A percentile compares a stretch with the other conserved stretches of the same genome.
Evolutionary conservation across 805 yeast genomes (phyloP).

Genomic region (Gaillardinia entomophila): DNA sequence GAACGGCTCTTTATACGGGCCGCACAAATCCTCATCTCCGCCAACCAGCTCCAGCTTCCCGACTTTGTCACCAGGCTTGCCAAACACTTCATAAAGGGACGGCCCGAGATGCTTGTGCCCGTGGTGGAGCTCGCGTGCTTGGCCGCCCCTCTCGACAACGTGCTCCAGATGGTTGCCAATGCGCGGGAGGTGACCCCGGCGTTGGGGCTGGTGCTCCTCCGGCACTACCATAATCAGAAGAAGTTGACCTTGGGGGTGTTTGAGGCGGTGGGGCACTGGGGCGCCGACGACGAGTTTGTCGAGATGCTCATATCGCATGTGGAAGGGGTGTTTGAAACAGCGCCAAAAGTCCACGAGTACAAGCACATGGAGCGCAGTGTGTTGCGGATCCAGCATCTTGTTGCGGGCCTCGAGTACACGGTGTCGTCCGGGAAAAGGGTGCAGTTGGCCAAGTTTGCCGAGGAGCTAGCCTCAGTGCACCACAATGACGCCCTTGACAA

Average conservation of each 20-base stretch:
- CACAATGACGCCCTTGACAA: background rate
- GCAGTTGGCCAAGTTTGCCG: constrained; percentile 14
- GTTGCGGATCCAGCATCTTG: constrained; percentile 5
- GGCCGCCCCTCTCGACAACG: constrained; percentile 6
- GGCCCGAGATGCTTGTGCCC: constrained; percentile 16
- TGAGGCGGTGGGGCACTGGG: too few relatives aligned
- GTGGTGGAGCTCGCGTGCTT: constrained; percentile 22
- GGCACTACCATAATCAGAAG: constrained; percentile 3
- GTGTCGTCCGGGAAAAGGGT: too few relatives aligned
- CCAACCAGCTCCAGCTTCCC: too few relatives aligned
- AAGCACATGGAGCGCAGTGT: constrained; percentile 22
- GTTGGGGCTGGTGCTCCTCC: constrained; percentile 11
- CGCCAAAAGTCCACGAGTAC: constrained; percentile 32
- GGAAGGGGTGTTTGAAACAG: constrained; percentile 20
- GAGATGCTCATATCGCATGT: constrained; percentile 16
- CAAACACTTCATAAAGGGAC: constrained; percentile 10
- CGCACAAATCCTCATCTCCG: too few relatives aligned
- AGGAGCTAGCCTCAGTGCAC: constrained; percentile 15
- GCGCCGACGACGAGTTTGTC: constrained; percentile 15
- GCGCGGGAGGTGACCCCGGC: constrained; percentile 7
- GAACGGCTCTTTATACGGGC: constrained; percentile 13
- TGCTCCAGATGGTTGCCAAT: constrained; percentile 6
- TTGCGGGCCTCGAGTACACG: too few relatives aligned
- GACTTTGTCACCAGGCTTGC: constrained; percentile 22
- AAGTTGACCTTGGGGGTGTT: constrained; percentile 9